These are phyloP conservation scores for Baorangia bicolor DNA, from an alignment of 768 basidiomycete genomes.

Conservation along the genomic window DNA sequence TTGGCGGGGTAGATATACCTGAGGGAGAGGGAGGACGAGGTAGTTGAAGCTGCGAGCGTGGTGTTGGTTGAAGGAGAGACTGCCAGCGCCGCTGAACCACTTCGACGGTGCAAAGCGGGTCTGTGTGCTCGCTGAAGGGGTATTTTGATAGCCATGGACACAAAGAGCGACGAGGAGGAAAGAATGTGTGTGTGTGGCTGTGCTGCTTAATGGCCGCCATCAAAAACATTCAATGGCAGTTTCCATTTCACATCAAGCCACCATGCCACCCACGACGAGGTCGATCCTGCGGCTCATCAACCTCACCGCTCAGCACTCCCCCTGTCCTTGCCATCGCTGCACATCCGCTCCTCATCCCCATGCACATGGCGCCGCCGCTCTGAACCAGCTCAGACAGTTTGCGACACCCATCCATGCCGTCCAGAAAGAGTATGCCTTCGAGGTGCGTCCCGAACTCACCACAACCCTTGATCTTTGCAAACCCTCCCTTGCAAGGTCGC, in stretches of 20 bases:
- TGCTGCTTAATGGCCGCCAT: neutral
- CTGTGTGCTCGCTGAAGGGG: slow-evolving; percentile 48
- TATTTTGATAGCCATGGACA: slow-evolving; percentile 41
- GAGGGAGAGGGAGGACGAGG: slow-evolving; percentile 20
- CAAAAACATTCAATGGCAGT: too few species aligned
- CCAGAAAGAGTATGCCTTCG: slow-evolving; percentile 91
- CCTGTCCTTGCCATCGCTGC: slow-evolving; percentile 80
- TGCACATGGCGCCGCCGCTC: slow-evolving; percentile 41
- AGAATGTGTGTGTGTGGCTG: slow-evolving; percentile 19
- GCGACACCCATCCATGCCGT: slow-evolving; percentile 73
- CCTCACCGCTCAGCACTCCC: slow-evolving; percentile 62
- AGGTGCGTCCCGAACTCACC: slow-evolving; percentile 44
- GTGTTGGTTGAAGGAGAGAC: slow-evolving; percentile 22
- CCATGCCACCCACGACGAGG: slow-evolving; percentile 50
- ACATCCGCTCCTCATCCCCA: slow-evolving; percentile 35
- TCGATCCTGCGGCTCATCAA: slow-evolving; percentile 74
- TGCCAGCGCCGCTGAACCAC: slow-evolving; percentile 25
- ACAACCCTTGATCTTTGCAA: neutral
- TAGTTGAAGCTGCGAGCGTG: slow-evolving; percentile 4
- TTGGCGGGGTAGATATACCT: slow-evolving; percentile 9
- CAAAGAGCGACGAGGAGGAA: slow-evolving; percentile 5
- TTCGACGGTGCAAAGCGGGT: slow-evolving; percentile 37
- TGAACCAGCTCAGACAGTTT: slow-evolving; percentile 66
- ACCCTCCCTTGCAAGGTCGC: slow-evolving; percentile 54
- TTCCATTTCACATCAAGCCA: too few species aligned